Evolutionary conservation across 495 filamentous ascomycete species (phyloP).

Genomic region (Gamarada debralockiae): DNA sequence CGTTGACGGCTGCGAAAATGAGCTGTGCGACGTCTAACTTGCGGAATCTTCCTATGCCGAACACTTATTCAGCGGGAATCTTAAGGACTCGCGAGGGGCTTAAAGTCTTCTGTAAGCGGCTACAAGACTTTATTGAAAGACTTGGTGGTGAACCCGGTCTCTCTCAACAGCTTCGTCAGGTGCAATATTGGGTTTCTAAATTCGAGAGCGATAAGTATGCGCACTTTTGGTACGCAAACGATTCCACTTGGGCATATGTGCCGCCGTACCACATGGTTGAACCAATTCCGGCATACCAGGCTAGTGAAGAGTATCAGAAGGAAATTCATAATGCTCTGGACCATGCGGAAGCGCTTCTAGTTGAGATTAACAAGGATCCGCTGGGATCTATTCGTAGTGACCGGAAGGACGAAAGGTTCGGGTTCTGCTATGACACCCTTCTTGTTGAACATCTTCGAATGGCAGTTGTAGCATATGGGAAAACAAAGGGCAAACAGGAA

Average conservation of each 20-base stretch:
- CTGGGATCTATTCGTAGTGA: too few species aligned
- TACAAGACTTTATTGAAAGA: background rate
- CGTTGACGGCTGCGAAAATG: background rate
- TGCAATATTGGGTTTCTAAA: background rate
- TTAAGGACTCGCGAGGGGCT: background rate
- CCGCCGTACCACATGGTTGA: too few species aligned
- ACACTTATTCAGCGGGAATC: background rate
- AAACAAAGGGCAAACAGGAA: too few species aligned
- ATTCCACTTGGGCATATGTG: conserved; percentile 4
- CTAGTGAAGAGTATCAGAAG: too few species aligned
- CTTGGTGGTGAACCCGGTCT: background rate
- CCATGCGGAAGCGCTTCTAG: too few species aligned
- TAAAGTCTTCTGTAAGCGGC: conserved; percentile 1
- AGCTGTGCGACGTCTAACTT: background rate
- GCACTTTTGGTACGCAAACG: background rate
- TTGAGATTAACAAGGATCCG: too few species aligned
- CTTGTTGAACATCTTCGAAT: conserved; percentile 7
- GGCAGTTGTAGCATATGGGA: too few species aligned
- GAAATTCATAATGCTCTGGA: too few species aligned
- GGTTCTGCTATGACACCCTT: too few species aligned
- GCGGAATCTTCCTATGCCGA: conserved; percentile 3
- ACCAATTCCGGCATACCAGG: too few species aligned
- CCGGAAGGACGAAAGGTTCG: too few species aligned
- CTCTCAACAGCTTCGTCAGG: too few species aligned
- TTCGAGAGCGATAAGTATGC: background rate